Evolutionary conservation across 1,139 yeast species (phyloP), one percentile per base, ranked within the genome.

Genomic region (Magnusiomyces tetraspermus): DNA sequence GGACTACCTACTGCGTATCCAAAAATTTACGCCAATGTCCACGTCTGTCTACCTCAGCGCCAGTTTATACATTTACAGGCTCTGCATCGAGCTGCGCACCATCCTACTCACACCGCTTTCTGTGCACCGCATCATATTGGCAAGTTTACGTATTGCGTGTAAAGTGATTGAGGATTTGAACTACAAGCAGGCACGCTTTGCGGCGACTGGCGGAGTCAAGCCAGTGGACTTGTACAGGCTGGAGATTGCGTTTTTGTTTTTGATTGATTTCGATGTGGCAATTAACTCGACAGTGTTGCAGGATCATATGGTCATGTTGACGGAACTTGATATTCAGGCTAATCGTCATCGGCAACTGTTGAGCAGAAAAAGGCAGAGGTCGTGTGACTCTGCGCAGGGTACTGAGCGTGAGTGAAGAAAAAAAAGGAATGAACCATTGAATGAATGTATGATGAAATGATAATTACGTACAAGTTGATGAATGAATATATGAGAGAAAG

Each of bases 141-240:
- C 82, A 0, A 69, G 76, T 1, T 62, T 78, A 15, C 65, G 83
- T 17, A 62, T 79, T 0, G 75, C 82, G 4, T 71, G 78, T 40
- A 79, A 79, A 60, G 65, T 72, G 2, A 60, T 77, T 3, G 83
- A 79, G 59, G 84, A 79, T 60, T 67, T 74, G 42, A 72, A 71
- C 48, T 78, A 77, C 58, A 71, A 75, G 2, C 81, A 77, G 60
- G 67, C 67, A 46, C 73, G 78, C 53, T 75, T 74, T 55, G 77
- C 82, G 28, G 74, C 74, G 52, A 79, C 78, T 3, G 78, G 78
- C 15, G 83, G 83, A 2, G 67, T 79, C 4, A 65, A 74, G 5
- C 65, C 69, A 26, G 60, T 62, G 17, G 79, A 78, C 49, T 63
- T 79, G 36, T 69, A 72, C 36, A 66, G 71, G 38, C 61, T 79